These are phyloP conservation scores for Ilex asprella DNA, from an alignment of 257 asterid species.

Conservation along the genomic window DNA sequence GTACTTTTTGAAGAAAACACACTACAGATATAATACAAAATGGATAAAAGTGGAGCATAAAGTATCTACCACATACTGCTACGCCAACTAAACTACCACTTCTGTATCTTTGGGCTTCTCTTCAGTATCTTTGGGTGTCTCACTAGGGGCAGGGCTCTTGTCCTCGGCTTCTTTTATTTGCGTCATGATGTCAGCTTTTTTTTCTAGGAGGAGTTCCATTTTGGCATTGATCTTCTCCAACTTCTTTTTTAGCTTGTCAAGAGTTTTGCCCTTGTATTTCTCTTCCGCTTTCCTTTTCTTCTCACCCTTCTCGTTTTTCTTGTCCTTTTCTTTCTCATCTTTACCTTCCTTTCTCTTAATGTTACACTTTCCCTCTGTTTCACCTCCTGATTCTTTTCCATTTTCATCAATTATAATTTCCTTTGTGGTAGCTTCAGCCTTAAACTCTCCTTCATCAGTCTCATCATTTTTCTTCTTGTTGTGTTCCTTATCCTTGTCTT, in stretches of 20 bases:
- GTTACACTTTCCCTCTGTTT: conserved; percentile 16
- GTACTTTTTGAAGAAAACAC: too few species aligned
- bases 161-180: conserved; percentile 47
- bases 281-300: conserved; percentile 43
- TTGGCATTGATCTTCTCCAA: conserved; percentile 45
- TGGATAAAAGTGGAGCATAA: too few species aligned
- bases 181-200: conserved; percentile 45
- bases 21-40: too few species aligned
- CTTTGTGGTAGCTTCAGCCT: conserved; percentile 24
- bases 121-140: conserved; percentile 21
- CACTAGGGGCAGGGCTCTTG: conserved; percentile 21
- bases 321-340: conserved; percentile 28
- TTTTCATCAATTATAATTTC: conserved; percentile 34
- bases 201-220: conserved; percentile 37
- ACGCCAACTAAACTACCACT: conserved; percentile 13
- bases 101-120: conserved; percentile 12
- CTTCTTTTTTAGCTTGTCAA: conserved; percentile 45
- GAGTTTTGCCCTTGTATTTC: conserved; percentile 28
- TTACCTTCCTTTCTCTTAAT: conserved; percentile 18
- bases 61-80: not conserved
- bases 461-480: conserved; percentile 2
- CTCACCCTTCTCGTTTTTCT: conserved; percentile 41
- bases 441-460: conserved; percentile 1
- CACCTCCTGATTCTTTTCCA: conserved; percentile 14
- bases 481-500: conserved; percentile 5